These are phyloP conservation scores for Paramarasmius palmivorus DNA, from an alignment of 1,284 basidiomycete species.

Conservation along the genomic window DNA sequence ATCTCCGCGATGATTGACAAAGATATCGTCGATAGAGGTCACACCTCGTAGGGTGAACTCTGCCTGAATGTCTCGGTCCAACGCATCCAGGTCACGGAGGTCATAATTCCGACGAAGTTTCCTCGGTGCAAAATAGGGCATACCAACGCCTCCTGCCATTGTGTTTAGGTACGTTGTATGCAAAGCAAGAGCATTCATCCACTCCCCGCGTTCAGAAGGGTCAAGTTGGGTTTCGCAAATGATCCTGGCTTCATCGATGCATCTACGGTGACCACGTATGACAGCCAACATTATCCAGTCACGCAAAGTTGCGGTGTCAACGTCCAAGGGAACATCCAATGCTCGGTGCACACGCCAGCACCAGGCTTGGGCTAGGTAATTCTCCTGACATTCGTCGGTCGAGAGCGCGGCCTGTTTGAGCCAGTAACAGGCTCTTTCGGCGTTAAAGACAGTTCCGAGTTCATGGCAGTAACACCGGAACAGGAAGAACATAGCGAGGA, in stretches of 20 bases:
- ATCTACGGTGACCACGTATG: constrained; percentile 6
- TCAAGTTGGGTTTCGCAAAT: not conserved
- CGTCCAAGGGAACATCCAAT: constrained; percentile 1
- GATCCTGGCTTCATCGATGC: not conserved
- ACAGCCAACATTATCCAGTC: constrained; percentile 10
- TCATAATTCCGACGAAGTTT: constrained; percentile 3
- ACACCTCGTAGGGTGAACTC: constrained; percentile 3
- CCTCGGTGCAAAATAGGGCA: not conserved
- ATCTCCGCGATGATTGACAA: constrained; percentile 10
- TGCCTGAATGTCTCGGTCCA: constrained; percentile 9
- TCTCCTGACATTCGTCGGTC: constrained; percentile 10
- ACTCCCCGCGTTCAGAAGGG: not conserved
- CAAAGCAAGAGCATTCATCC: not conserved
- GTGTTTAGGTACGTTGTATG: not conserved
- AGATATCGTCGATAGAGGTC: constrained; percentile 8
- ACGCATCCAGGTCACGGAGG: not conserved
- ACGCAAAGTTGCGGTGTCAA: not conserved
- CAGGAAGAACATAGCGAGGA: constrained; percentile 7
- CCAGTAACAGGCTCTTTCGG: constrained; percentile 8
- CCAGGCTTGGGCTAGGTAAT: constrained; percentile 8
- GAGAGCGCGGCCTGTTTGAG: constrained; percentile 3
- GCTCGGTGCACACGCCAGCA: constrained; percentile 9
- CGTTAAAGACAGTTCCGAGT: constrained; percentile 5
- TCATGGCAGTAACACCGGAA: constrained; percentile 11
- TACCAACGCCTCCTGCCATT: constrained; percentile 4